Conservation (phyloP, 371 early-diverging fungal species). For the Enterocytospora artemiae region DNA sequence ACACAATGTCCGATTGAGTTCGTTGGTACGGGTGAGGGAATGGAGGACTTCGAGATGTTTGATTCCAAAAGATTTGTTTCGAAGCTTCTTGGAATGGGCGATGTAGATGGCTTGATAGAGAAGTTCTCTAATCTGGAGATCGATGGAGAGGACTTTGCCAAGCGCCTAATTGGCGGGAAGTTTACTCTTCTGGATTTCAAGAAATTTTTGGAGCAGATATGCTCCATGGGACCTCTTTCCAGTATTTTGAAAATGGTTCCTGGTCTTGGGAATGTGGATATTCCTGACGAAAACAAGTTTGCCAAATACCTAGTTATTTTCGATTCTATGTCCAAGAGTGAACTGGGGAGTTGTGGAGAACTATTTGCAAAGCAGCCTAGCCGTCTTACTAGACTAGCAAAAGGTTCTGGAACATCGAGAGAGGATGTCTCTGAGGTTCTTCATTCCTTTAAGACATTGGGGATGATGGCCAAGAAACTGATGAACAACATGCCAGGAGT, state of each 20-base stretch:
- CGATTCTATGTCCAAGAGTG: slow-evolving; percentile 85
- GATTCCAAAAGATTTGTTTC: slow-evolving; percentile 79
- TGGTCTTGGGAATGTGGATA: slow-evolving; percentile 74
- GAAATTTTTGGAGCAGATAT: slow-evolving; percentile 81
- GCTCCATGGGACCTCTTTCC: slow-evolving; percentile 77
- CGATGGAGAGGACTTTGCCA: slow-evolving; percentile 75
- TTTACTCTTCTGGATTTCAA: slow-evolving; percentile 86
- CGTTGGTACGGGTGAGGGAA: slow-evolving; percentile 93
- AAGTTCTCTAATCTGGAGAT: slow-evolving; percentile 77
- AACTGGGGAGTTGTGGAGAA: slow-evolving; percentile 79
- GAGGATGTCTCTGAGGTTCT: slow-evolving; percentile 74
- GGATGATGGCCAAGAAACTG: slow-evolving; percentile 82
- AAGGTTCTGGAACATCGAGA: slow-evolving; percentile 73
- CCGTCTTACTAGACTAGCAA: slow-evolving; percentile 73
- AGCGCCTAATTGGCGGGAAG: slow-evolving; percentile 73
- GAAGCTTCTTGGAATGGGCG: slow-evolving; percentile 90
- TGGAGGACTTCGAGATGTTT: slow-evolving; percentile 87
- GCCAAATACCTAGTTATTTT: slow-evolving; percentile 78
- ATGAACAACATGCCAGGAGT: slow-evolving; percentile 60
- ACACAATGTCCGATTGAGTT: slow-evolving; percentile 90
- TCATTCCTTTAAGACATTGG: slow-evolving; percentile 69
- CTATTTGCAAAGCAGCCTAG: slow-evolving; percentile 68
- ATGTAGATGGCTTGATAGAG: slow-evolving; percentile 79
- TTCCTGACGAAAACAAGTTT: slow-evolving; percentile 63
- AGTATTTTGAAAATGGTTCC: slow-evolving; percentile 95